Base-by-base conservation (phyloP, 495 filamentous ascomycete species). In the Aspergillus ostianus region DNA sequence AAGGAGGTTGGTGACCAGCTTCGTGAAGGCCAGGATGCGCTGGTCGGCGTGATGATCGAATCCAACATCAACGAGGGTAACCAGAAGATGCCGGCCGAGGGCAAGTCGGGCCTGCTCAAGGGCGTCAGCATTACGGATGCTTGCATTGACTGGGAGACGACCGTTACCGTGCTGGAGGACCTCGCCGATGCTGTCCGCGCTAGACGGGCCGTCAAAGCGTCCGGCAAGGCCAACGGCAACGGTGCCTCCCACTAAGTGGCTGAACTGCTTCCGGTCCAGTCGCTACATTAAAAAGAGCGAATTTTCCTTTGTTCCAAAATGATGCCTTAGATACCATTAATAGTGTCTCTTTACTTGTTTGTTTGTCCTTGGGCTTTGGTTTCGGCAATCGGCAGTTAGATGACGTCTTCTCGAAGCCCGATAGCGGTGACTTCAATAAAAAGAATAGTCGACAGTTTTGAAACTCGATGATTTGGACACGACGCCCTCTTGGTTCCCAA, bases 21-120 rank as follows among this genome's bases (percentile, higher is more conserved):
- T 46, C 87, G 89, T 47, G 86, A 87, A 66, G 94, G 94, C 47
- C 90, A 98, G 77, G 86, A 83, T 52, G 90, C 83, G 57, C 97
- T 98, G 68, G 82, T 98, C 62, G 94, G 93, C 63, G 88, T 98
- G 62, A 98, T 98, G 94, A 96, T 98, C 66, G 94, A 98, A 78
- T 95, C 90, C 66, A 94, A 98, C 76, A 92, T 98, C 82, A 84
- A 92, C 70, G 94, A 97, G 78, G 94, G 94, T 68, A 82, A 89
- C 80, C 94, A 98, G 75, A 96, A 97, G 76, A 90, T 97, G 10
- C 92, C 94, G 2, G 67, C 86, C 18, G 93, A 92, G 70, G 93
- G 93, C 20, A 89, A 87, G 10, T 72, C 83, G 0, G 89, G 76
- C 29, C 79, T 98, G 45, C 90, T 91, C 79, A 92, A 91, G 79